Base-by-base conservation (phyloP, 257 asterid genomes). In the Leonotis leonurus region DNA sequence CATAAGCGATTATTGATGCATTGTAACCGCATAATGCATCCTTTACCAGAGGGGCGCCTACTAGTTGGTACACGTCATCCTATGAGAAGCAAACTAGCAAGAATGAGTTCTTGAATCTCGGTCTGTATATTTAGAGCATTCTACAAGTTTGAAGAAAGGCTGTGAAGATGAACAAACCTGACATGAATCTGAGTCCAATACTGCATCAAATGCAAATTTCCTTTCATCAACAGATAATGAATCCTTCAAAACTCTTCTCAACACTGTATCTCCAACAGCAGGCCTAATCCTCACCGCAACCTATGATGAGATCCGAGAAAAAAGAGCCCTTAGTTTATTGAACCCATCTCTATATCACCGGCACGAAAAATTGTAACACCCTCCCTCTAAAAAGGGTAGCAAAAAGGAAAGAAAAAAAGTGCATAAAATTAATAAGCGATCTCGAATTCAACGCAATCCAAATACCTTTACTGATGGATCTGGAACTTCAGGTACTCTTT, bases 21-120 rank as follows among this genome's bases (percentile, higher is more conserved):
- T 89, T 93, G 70, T 85, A 89, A 60, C 99, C 99, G 22, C 88
- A 85, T 72, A 93, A 69, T 40, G 97, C 95, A 67, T 89, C 94
- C 81, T 81, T 83, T 16, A 93, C 97, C 81, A 87, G 41, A 50
- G 95, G 89, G 22, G 77, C 81, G 32, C 99, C 96, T 67, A 93
- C 77, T 58, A 68, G 25, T 79, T 82, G 86, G 76, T 85, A 89
- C 16, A 87, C 70, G 12, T 85, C 96, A 54, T 72, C 97, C 99
- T 93, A 73, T n/a, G 33, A 46, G 4, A 57, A n/a, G n/a, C n/a
- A n/a, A n/a, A n/a, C n/a, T n/a, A 29, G 20, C 32, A 29, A 37
- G 26, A 29, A 49, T 21, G 22, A 14, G 25, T 16, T 20, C 56
- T 25, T 25, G 35, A 49, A 64, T 18, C 44, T 20, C 12, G 10